Evolutionary conservation across 306 rosid species (phyloP).

Genomic region (Trifolium fragiferum): DNA sequence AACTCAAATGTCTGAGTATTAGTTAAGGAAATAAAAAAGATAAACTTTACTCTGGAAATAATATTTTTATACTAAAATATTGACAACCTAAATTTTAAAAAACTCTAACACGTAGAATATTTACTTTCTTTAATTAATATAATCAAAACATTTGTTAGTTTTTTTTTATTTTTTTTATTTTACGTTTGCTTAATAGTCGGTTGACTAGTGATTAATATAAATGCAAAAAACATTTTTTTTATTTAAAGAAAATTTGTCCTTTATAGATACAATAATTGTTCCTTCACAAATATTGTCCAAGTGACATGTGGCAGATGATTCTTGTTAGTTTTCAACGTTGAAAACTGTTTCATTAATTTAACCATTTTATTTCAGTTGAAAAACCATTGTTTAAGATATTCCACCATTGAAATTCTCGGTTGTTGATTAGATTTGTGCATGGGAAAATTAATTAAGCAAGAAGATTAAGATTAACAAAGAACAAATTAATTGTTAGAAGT

Average conservation of each 20-base stretch:
- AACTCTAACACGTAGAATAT: no score
- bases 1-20: no score
- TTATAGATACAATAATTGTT: neutral
- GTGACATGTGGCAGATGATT: constrained; percentile 18
- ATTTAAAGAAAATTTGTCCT: neutral
- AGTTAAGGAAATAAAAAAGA: no score
- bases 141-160: no score
- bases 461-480: neutral
- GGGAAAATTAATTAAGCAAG: neutral
- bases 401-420: neutral
- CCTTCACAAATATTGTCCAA: neutral
- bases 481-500: no score
- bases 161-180: no score
- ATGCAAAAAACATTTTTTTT: neutral
- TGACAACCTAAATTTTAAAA: no score
- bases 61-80: no score
- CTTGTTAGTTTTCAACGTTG: neutral
- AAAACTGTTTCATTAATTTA: neutral
- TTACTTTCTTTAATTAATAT: no score
- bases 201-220: neutral
- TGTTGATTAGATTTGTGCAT: neutral
- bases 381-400: neutral
- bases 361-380: neutral
- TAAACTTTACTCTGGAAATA: no score
- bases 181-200: neutral